Conservation (phyloP, 2,329 filamentous ascomycete genomes). For the Pseudopithomyces maydicus region DNA sequence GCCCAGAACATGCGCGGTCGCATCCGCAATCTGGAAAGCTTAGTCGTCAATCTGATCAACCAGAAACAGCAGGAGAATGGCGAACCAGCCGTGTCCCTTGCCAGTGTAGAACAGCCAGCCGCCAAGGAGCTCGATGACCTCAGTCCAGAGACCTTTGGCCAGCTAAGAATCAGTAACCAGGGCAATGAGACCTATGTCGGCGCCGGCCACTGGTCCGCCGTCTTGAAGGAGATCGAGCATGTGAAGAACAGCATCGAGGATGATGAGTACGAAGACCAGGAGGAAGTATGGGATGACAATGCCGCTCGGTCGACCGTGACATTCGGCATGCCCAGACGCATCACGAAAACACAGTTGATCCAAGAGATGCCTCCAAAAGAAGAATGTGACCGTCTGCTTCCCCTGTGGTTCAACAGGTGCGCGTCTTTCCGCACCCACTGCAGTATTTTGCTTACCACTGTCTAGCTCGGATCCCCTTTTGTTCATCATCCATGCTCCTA, state of each 20-base stretch:
- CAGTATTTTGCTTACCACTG: not conserved
- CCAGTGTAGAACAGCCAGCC: not conserved
- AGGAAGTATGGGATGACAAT: slow-evolving; percentile 24
- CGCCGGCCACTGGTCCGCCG: slow-evolving; percentile 29
- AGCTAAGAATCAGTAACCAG: slow-evolving; percentile 21
- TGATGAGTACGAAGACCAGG: slow-evolving; percentile 17
- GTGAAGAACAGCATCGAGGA: slow-evolving; percentile 33
- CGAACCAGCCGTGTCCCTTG: not conserved
- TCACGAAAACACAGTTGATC: slow-evolving; percentile 27
- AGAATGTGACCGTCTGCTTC: slow-evolving; percentile 30
- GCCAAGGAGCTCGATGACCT: slow-evolving; percentile 9
- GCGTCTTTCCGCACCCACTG: not conserved
- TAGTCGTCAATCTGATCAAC: slow-evolving; percentile 36
- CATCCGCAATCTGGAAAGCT: slow-evolving; percentile 33
- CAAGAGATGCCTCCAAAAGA: slow-evolving; percentile 29
- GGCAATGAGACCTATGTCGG: slow-evolving; percentile 29
- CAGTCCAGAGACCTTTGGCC: slow-evolving; percentile 21
- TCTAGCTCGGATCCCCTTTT: slow-evolving; percentile 24
- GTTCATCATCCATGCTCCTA: slow-evolving; percentile 28
- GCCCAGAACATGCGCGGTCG: slow-evolving; percentile 36
- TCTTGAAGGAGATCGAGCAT: slow-evolving; percentile 35
- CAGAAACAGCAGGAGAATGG: slow-evolving; percentile 26
- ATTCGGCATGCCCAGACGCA: slow-evolving; percentile 23
- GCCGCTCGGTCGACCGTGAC: slow-evolving; percentile 25
- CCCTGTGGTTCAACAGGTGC: slow-evolving; percentile 28